phyloP scores from a whole-genome alignment of 2,329 filamentous ascomycete genomes.

The Colletotrichum sp. region DNA sequence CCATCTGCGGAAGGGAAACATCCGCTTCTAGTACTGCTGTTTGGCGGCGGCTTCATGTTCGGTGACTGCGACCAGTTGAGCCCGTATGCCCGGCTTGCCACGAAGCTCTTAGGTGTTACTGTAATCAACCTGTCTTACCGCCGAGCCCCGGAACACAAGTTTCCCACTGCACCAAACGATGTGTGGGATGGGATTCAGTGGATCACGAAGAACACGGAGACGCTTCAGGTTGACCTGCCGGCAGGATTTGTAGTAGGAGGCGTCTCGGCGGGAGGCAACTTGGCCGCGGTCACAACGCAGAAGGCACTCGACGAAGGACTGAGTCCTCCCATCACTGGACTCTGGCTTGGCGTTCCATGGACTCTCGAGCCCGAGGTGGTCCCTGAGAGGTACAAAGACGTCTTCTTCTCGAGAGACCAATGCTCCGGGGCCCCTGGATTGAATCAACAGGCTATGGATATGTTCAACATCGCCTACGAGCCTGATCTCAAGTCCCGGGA shows the following conservation, averaged over 20 bases:
- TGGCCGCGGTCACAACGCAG: conserved; percentile 20
- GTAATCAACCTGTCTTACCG: conserved; percentile 50
- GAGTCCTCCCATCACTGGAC: neutral
- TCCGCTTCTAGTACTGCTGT: conserved; percentile 4
- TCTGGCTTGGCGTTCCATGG: neutral
- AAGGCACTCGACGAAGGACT: neutral
- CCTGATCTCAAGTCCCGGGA: conserved; percentile 29
- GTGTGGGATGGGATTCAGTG: conserved; percentile 36
- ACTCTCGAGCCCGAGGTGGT: conserved; percentile 1
- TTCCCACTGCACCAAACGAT: conserved; percentile 46
- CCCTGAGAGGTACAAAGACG: conserved; percentile 38
- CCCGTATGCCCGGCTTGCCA: neutral
- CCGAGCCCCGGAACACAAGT: conserved; percentile 49
- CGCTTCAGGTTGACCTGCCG: conserved; percentile 4
- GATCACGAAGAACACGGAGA: neutral
- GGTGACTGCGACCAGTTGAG: neutral
- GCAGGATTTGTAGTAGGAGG: conserved; percentile 27
- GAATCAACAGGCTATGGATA: conserved; percentile 25
- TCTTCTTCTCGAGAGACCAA: conserved; percentile 44
- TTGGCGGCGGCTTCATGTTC: conserved; percentile 11
- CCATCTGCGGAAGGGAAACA: neutral
- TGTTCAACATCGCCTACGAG: conserved; percentile 34
- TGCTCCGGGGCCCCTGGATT: conserved; percentile 42
- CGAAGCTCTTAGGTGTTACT: neutral
- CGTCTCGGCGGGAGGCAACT: conserved; percentile 30